Conservation (phyloP, 2,329 filamentous ascomycete genomes). For the Aspergillus tubingensis region DNA sequence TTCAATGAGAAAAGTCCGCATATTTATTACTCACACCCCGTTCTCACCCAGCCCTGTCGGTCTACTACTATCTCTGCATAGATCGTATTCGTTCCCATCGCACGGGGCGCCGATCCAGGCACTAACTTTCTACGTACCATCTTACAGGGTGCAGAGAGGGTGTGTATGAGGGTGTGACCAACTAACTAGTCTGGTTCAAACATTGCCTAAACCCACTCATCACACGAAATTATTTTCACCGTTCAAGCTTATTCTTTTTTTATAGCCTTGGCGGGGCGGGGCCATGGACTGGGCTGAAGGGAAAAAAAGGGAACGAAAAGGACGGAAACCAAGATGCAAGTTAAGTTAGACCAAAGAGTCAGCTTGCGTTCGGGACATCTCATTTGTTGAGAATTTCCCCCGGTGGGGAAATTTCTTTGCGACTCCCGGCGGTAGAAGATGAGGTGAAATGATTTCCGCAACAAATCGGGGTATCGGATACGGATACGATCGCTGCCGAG, state of each 20-base stretch:
- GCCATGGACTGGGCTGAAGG: background rate
- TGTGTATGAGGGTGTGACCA: no score
- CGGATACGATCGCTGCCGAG: background rate
- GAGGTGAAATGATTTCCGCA: no score
- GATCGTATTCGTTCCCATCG: slow-evolving; percentile 6
- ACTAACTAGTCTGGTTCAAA: background rate
- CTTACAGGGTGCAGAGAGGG: no score
- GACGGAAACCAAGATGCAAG: no score
- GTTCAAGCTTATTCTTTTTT: slow-evolving; percentile 3
- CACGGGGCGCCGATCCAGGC: background rate
- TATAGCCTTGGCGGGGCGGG: background rate
- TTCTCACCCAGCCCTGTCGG: no score
- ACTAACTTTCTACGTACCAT: background rate
- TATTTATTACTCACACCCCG: no score
- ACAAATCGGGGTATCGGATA: background rate
- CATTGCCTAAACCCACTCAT: background rate
- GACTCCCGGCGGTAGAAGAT: no score
- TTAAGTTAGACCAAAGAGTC: background rate
- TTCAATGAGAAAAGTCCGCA: background rate
- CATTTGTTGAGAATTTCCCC: background rate
- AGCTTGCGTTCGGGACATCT: background rate
- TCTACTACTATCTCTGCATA: background rate
- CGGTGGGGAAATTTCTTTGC: background rate
- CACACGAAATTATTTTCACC: no score
- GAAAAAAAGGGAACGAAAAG: no score